Conservation (phyloP, 2,329 filamentous ascomycete species). For the Calonectria naviculata region DNA sequence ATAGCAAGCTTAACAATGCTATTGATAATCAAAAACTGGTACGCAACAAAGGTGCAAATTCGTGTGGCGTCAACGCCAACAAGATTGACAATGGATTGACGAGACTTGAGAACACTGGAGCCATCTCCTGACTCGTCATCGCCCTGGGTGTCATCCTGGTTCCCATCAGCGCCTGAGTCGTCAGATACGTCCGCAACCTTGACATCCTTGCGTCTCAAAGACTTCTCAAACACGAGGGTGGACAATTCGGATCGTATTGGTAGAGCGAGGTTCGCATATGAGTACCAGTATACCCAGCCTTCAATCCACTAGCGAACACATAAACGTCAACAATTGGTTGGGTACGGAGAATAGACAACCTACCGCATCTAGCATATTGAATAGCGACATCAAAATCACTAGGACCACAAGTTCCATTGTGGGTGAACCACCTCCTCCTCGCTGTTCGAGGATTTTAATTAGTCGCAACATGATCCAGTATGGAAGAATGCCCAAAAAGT, state of each 20-base stretch:
- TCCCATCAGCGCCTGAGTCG: slow-evolving; percentile 48
- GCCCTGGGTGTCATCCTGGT: slow-evolving; percentile 59
- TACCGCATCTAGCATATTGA: slow-evolving; percentile 65
- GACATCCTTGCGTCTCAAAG: slow-evolving; percentile 81
- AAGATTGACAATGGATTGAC: slow-evolving; percentile 80
- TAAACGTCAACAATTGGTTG: background rate
- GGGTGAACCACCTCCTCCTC: slow-evolving; percentile 56
- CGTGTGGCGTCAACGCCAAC: slow-evolving; percentile 81
- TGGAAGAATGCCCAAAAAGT: slow-evolving; percentile 74
- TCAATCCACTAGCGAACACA: slow-evolving; percentile 64
- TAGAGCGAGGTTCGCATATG: slow-evolving; percentile 70
- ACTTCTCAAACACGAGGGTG: slow-evolving; percentile 80
- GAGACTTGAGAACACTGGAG: slow-evolving; percentile 53
- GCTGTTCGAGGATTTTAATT: slow-evolving; percentile 71
- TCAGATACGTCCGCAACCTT: slow-evolving; percentile 68
- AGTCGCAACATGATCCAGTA: slow-evolving; percentile 77
- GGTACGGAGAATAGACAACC: slow-evolving; percentile 6
- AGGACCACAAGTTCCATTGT: slow-evolving; percentile 72
- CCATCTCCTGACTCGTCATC: slow-evolving; percentile 58
- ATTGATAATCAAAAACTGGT: slow-evolving; percentile 73
- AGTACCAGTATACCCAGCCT: slow-evolving; percentile 74
- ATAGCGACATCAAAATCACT: slow-evolving; percentile 71
- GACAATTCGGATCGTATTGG: slow-evolving; percentile 78
- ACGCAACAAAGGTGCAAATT: slow-evolving; percentile 75
- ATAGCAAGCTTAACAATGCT: slow-evolving; percentile 72